A percentile compares a stretch with the other conserved stretches of the same genome.
Evolutionary conservation across 495 filamentous ascomycete species (phyloP).

Genomic region (Talaromyces liani): DNA sequence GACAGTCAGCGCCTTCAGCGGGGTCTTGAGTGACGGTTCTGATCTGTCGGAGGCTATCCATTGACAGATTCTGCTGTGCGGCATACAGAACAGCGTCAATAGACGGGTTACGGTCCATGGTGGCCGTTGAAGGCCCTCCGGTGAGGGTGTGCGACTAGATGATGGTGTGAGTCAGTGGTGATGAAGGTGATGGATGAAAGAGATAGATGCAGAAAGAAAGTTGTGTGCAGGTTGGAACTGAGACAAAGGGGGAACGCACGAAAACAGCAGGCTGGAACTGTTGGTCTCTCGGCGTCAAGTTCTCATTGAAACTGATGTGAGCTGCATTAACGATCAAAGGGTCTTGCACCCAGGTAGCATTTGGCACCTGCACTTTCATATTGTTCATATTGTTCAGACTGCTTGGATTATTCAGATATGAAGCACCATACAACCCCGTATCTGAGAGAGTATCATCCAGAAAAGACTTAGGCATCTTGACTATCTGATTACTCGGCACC

Average conservation of each 20-base stretch:
- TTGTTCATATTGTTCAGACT: not conserved
- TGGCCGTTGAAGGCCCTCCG: not conserved
- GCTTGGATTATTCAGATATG: not conserved
- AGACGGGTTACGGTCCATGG: not conserved
- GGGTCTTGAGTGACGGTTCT: not conserved
- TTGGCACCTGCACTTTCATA: not conserved
- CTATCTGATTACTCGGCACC: not conserved
- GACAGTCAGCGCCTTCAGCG: conserved; percentile 15
- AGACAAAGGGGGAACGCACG: not conserved
- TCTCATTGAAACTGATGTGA: not conserved
- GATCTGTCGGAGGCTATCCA: not conserved
- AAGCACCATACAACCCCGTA: not conserved
- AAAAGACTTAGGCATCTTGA: not conserved
- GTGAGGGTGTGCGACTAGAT: conserved; percentile 4
- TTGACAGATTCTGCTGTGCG: not conserved
- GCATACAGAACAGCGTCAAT: not conserved
- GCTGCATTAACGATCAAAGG: conserved; percentile 8
- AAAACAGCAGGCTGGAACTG: conserved; percentile 4
- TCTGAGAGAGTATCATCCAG: not conserved
- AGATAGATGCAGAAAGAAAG: not conserved
- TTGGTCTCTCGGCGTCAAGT: not conserved
- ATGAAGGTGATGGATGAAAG: not conserved
- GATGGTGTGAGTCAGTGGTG: not conserved
- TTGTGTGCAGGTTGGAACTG: not conserved
- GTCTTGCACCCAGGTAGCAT: conserved; percentile 10